Conservation (phyloP, 2,329 filamentous ascomycete species). For the Xylaria sp. region DNA sequence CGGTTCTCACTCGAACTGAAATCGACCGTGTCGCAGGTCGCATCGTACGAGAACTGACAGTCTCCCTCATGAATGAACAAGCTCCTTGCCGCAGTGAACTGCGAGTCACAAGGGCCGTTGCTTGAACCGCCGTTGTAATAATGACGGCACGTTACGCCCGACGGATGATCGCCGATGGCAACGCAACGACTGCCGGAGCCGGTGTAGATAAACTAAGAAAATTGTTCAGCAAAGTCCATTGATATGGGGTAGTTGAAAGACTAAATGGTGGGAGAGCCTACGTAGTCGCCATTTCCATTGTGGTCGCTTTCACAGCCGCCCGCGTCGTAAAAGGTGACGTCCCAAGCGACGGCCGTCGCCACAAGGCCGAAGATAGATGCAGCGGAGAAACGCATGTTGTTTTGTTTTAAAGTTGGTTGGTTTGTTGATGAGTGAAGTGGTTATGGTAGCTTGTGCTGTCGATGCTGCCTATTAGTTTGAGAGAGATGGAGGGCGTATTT, state of each 20-base stretch:
- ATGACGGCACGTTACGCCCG: not conserved
- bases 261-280: not conserved
- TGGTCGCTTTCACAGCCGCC: not conserved
- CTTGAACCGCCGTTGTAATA: not conserved
- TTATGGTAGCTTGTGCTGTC: not conserved
- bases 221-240: not conserved
- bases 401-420: not conserved
- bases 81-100: not conserved
- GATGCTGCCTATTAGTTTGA: not conserved
- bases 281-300: not conserved
- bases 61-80: not conserved
- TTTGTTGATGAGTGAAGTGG: not conserved
- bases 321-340: not conserved
- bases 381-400: not conserved
- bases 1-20: not conserved
- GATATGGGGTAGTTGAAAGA: not conserved
- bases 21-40: not conserved
- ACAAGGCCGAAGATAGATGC: not conserved
- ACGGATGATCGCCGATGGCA: not conserved
- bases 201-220: not conserved
- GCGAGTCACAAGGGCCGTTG: not conserved
- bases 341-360: not conserved
- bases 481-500: not conserved
- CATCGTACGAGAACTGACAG: not conserved
- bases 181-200: not conserved